phyloP scores from a whole-genome alignment of 2,329 filamentous ascomycete genomes.

The Aspergillus chevalieri region DNA sequence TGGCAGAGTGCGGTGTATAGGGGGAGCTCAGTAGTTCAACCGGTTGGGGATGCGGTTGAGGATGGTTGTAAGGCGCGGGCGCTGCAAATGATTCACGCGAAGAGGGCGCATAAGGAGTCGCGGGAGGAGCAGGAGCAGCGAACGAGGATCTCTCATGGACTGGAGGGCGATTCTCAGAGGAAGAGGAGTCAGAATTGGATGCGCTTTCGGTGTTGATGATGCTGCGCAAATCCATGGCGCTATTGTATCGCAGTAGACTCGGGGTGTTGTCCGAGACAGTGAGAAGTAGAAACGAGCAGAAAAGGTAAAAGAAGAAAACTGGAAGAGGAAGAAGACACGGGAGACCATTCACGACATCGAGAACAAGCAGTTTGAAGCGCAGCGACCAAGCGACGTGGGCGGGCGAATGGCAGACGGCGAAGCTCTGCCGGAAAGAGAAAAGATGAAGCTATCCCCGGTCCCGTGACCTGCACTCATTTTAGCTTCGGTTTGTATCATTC shows the following conservation, averaged over 20 bases:
- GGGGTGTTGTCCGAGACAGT: neutral
- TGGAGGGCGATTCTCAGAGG: slow-evolving; percentile 19
- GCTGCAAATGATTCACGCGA: slow-evolving; percentile 32
- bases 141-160: slow-evolving; percentile 26
- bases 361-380: neutral
- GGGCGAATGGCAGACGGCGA: neutral
- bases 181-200: slow-evolving; percentile 20
- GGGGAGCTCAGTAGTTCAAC: slow-evolving; percentile 30
- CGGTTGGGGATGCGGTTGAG: slow-evolving; percentile 18
- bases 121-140: slow-evolving; percentile 39
- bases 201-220: slow-evolving; percentile 46
- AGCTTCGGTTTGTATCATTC: neutral
- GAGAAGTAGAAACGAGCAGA: slow-evolving; percentile 1
- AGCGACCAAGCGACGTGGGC: neutral
- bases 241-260: neutral
- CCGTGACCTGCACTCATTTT: neutral
- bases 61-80: slow-evolving; percentile 19
- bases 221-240: slow-evolving; percentile 47
- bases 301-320: neutral
- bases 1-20: slow-evolving; percentile 33
- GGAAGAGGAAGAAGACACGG: neutral
- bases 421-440: neutral
- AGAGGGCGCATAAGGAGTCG: slow-evolving; percentile 31
- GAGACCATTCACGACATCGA: neutral
- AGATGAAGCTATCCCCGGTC: neutral